Base-by-base conservation (phyloP, 192 early-diverging fungal species). In the Funneliformis mosseae region DNA sequence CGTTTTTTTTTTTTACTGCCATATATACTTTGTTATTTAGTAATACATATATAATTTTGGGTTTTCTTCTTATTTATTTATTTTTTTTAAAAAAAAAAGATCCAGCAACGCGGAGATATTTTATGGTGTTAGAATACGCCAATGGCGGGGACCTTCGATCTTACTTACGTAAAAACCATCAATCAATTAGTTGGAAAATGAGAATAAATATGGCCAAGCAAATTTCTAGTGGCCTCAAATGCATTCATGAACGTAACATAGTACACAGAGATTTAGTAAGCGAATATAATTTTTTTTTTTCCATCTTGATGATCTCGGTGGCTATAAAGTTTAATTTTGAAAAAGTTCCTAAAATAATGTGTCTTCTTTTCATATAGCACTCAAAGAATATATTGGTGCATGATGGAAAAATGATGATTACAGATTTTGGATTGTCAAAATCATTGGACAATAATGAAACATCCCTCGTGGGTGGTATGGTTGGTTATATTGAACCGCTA, bases 181-280 rank as follows among this genome's bases (percentile, higher is more conserved):
- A 21, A 8, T 10, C n/a, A 0, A 41, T 70, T 9, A 42, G 43
- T 70, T 70, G 68, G 68, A 8, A 39, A 70, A 70, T 14, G 42
- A 70, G 21, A 21, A n/a, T 42, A 42, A 42, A n/a, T n/a, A 70
- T 70, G 68, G 68, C 38, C 7, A 70, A 33, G n/a, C 68, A 70
- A 42, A 70, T 70, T n/a, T 39, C 68, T 23, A 70, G 68, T 21
- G 68, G 68, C 3, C 68, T 70, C 2, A 70, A 70, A 21, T 70
- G 68, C 38, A 70, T 70, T 42, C 68, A 70, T 41, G 68, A 70
- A n/a, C 78, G 62, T 55, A 79, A 25, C 63, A 82, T 71, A 61
- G 41, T 78, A 81, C 63, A 76, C 46, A n/a, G 45, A 77, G 62
- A 78, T 43, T 43, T 66, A 62, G 74, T 25, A n/a, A n/a, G 38